Evolutionary conservation across 1,139 yeast species (phyloP).

Genomic region (Yamadazyma jaroonii): DNA sequence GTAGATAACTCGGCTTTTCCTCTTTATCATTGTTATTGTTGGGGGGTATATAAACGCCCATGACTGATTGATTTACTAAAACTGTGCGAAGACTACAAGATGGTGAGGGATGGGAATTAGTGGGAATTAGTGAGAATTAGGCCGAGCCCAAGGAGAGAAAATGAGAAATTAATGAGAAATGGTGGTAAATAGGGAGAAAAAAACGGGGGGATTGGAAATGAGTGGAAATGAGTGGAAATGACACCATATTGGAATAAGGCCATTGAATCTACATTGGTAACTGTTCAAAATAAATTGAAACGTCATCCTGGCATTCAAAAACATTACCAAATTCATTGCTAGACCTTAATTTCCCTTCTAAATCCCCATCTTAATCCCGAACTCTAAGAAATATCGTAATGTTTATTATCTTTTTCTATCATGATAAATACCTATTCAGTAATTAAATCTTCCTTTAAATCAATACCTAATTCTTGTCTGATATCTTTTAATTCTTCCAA

Average conservation of each 20-base stretch:
- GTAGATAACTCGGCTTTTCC: slow-evolving; percentile 3
- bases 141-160: background rate
- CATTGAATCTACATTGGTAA: no score
- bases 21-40: slow-evolving; percentile 9
- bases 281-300: no score
- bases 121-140: background rate
- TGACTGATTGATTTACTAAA: no score
- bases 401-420: background rate
- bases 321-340: no score
- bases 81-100: no score
- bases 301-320: no score
- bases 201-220: background rate
- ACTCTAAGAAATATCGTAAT: no score
- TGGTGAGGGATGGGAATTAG: background rate
- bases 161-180: no score
- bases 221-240: no score
- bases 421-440: slow-evolving; percentile 23
- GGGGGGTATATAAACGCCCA: slow-evolving; percentile 37
- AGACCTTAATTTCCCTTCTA: no score
- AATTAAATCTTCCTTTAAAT: slow-evolving; percentile 87
- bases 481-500: slow-evolving; percentile 90
- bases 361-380: no score
- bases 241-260: no score
- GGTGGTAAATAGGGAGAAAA: background rate
- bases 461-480: slow-evolving; percentile 90